A percentile compares a stretch with the other conserved stretches of the same genome.
These are phyloP conservation scores for Pyrenophora tritici-repentis DNA, from an alignment of 2,329 filamentous ascomycete species.

Conservation along the genomic window DNA sequence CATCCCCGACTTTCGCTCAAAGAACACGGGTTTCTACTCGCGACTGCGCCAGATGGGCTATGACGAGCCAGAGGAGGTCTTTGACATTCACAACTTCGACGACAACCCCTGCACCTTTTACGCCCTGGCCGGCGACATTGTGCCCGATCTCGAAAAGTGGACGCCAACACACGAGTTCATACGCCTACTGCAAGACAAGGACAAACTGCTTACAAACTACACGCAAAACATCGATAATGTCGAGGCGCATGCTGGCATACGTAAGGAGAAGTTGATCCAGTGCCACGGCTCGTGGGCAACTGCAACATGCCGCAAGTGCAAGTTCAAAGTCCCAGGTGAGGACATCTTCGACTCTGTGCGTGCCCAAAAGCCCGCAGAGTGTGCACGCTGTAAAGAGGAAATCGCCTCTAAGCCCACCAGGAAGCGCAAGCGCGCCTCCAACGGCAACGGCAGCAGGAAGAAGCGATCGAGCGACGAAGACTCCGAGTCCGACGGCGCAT, in stretches of 20 bases:
- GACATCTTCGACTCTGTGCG: slow-evolving; percentile 80
- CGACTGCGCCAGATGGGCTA: slow-evolving; percentile 78
- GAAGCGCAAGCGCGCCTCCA: slow-evolving; percentile 60
- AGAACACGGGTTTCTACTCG: slow-evolving; percentile 88
- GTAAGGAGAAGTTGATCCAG: slow-evolving; percentile 82
- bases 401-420: slow-evolving; percentile 56
- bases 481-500: slow-evolving; percentile 63
- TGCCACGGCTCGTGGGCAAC: slow-evolving; percentile 97
- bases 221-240: slow-evolving; percentile 99
- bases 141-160: slow-evolving; percentile 78
- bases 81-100: slow-evolving; percentile 85
- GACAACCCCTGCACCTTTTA: slow-evolving; percentile 90
- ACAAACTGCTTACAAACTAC: slow-evolving; percentile 93
- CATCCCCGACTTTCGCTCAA: slow-evolving; percentile 95
- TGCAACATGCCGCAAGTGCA: slow-evolving; percentile 84
- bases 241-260: slow-evolving; percentile 83
- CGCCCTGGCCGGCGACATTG: slow-evolving; percentile 84
- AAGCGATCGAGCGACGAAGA: slow-evolving; percentile 59
- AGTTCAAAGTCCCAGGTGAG: slow-evolving; percentile 73
- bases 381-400: slow-evolving; percentile 68
- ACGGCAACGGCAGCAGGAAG: slow-evolving; percentile 48
- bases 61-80: slow-evolving; percentile 90
- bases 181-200: slow-evolving; percentile 80
- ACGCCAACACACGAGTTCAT: slow-evolving; percentile 96
- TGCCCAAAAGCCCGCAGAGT: slow-evolving; percentile 75